Evolutionary conservation across 495 filamentous ascomycete genomes (phyloP).

Genomic region (Clavariopsis aquatica): DNA sequence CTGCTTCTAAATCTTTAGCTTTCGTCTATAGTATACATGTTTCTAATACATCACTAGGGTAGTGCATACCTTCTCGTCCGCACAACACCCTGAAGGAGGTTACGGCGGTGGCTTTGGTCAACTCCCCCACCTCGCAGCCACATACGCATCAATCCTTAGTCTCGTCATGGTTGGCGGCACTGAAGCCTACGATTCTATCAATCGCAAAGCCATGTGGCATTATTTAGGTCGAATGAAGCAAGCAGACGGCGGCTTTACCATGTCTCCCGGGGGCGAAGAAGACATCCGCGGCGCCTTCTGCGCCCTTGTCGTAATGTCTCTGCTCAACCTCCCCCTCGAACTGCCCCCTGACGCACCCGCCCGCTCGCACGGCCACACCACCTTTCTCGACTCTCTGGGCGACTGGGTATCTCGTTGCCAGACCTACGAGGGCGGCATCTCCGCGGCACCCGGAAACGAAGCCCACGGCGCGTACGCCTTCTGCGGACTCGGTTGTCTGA

Average conservation of each 20-base stretch:
- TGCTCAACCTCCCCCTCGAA: conserved; percentile 79
- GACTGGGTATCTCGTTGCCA: conserved; percentile 83
- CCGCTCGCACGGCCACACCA: conserved; percentile 49
- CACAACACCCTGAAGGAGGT: conserved; percentile 82
- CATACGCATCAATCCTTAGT: conserved; percentile 78
- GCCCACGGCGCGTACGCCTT: conserved; percentile 97
- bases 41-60: conserved; percentile 49
- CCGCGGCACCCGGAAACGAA: conserved; percentile 76
- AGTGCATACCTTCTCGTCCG: conserved; percentile 67
- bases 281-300: conserved; percentile 94
- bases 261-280: conserved; percentile 80
- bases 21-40: conserved; percentile 9
- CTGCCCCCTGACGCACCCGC: conserved; percentile 65
- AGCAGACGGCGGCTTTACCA: conserved; percentile 75
- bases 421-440: conserved; percentile 92
- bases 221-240: conserved; percentile 87
- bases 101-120: conserved; percentile 96
- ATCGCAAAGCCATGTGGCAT: conserved; percentile 82
- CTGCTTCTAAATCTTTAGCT: no score
- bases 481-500: conserved; percentile 84
- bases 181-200: conserved; percentile 70
- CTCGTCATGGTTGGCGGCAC: conserved; percentile 74
- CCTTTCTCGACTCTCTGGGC: conserved; percentile 66
- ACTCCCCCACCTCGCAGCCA: conserved; percentile 79
- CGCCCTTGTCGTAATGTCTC: conserved; percentile 74